These are phyloP conservation scores for Huntiella bhutanensis DNA, from an alignment of 2,329 filamentous ascomycete genomes.

Conservation along the genomic window DNA sequence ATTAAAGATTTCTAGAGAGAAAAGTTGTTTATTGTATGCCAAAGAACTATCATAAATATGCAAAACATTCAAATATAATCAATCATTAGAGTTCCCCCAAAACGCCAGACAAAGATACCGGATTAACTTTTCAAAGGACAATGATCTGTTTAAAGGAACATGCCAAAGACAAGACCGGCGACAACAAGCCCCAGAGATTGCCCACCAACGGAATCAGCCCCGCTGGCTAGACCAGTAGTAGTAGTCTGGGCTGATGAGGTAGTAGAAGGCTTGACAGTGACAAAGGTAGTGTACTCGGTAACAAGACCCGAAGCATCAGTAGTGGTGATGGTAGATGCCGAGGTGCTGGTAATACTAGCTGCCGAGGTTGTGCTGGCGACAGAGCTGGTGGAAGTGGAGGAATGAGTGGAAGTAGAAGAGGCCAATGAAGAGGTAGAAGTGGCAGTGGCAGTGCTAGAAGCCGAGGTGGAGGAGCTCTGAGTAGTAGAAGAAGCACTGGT, in stretches of 20 bases:
- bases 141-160: too few relatives aligned
- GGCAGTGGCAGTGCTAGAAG: not conserved
- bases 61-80: too few relatives aligned
- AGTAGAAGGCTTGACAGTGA: not conserved
- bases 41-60: too few relatives aligned
- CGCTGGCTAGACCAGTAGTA: not conserved
- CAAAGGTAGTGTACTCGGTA: not conserved
- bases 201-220: not conserved
- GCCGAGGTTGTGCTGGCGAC: not conserved
- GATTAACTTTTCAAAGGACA: too few relatives aligned
- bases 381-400: not conserved
- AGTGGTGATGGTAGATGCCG: not conserved
- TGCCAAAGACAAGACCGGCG: too few relatives aligned
- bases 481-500: not conserved
- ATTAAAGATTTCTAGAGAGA: too few relatives aligned
- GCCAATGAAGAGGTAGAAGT: not conserved
- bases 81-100: too few relatives aligned
- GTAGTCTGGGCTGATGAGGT: not conserved
- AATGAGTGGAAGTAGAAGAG: not conserved
- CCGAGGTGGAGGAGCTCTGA: not conserved
- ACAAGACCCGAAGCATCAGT: not conserved
- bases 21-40: too few relatives aligned
- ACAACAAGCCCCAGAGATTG: too few relatives aligned
- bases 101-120: too few relatives aligned
- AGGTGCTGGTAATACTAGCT: not conserved